Evolutionary conservation across 164 flowering plant genomes (phyloP).

Genomic region (Dillenia turbinata): DNA sequence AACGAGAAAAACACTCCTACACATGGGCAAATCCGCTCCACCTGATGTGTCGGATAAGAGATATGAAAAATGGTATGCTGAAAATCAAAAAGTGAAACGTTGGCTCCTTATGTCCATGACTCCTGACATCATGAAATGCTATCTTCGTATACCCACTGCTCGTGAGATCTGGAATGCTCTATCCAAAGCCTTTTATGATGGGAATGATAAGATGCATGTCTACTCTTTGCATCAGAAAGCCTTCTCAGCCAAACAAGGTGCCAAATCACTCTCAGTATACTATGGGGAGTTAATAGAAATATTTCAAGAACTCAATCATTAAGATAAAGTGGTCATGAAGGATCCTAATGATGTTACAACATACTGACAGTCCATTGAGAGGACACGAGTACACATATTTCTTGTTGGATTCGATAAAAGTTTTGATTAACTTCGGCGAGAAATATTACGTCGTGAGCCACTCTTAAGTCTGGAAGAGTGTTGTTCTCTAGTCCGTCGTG

Average conservation of each 20-base stretch:
- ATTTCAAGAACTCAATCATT: conserved; percentile 6
- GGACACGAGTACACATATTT: conserved; percentile 4
- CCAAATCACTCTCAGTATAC: conserved; percentile 1
- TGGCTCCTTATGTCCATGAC: conserved; percentile 7
- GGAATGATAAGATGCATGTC: too few relatives aligned
- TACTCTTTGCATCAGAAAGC: conserved; percentile 2
- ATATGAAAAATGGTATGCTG: conserved; percentile 2
- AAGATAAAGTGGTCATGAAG: conserved; percentile 9
- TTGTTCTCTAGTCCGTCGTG: conserved; percentile 1
- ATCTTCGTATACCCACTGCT: neutral
- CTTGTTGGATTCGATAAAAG: conserved; percentile 2
- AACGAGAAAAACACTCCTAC: conserved; percentile 9
- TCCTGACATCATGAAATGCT: conserved; percentile 1
- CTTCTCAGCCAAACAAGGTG: conserved; percentile 8
- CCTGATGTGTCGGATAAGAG: neutral
- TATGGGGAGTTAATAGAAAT: conserved; percentile 10
- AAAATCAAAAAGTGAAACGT: conserved; percentile 6
- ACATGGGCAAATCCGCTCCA: neutral
- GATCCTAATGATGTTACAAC: conserved; percentile 2
- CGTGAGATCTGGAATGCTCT: neutral
- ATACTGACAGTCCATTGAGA: conserved; percentile 2
- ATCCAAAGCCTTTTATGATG: neutral
- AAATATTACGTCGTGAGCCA: conserved; percentile 4
- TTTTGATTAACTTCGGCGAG: conserved; percentile 5
- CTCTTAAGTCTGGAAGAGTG: neutral